These are phyloP conservation scores for Phaseolus lunatus DNA, from an alignment of 306 rosid genomes.

Conservation along the genomic window DNA sequence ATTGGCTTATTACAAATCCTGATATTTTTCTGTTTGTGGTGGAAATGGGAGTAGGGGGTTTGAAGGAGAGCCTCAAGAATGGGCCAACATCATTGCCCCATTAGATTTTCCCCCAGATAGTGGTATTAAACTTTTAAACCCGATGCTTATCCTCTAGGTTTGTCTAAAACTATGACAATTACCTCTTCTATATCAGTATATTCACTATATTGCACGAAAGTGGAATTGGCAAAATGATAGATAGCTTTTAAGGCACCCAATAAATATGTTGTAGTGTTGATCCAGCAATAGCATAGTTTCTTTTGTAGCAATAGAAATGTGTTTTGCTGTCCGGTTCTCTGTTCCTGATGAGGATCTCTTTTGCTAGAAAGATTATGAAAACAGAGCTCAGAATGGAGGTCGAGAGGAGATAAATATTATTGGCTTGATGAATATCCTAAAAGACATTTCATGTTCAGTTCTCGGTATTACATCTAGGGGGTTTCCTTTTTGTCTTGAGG, in stretches of 20 bases:
- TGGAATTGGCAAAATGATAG: constrained; percentile 16
- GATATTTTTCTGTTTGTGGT: background rate
- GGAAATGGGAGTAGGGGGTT: background rate
- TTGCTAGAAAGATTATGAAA: background rate
- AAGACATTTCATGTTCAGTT: background rate
- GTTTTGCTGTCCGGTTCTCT: constrained; percentile 12
- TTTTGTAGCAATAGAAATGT: constrained; percentile 9
- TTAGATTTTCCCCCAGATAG: background rate
- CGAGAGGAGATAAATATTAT: background rate
- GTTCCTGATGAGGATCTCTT: background rate
- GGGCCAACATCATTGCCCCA: constrained; percentile 11
- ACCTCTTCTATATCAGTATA: background rate
- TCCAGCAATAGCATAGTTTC: background rate
- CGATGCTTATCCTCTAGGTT: background rate
- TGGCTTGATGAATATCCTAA: background rate
- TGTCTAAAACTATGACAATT: constrained; percentile 1
- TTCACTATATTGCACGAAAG: background rate
- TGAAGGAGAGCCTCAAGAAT: background rate
- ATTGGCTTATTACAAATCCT: constrained; percentile 3
- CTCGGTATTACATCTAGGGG: background rate
- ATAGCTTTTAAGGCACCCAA: background rate
- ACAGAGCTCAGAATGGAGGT: background rate
- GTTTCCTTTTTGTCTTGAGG: background rate
- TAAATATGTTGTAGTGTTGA: constrained; percentile 23
- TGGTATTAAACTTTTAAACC: no score